Conservation (phyloP, 768 basidiomycete species). For the Pisolithus sp. region DNA sequence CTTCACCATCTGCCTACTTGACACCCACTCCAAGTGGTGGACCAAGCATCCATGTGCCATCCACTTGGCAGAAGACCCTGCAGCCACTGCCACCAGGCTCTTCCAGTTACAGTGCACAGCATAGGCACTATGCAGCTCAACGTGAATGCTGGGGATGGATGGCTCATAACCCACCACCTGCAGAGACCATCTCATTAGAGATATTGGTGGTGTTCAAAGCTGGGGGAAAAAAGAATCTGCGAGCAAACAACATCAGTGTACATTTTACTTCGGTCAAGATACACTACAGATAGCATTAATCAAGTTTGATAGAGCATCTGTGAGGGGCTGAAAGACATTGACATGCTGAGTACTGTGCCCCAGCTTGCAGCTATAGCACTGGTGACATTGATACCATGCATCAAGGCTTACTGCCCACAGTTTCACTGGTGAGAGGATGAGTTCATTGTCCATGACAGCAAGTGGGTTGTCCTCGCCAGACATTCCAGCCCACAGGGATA, state of each 20-base stretch:
- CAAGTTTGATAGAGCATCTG: conserved; percentile 2
- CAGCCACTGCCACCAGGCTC: neutral
- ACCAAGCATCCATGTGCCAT: too few species aligned
- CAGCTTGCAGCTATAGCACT: neutral
- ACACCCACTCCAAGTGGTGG: neutral
- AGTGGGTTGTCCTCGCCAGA: conserved; percentile 4
- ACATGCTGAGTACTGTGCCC: neutral
- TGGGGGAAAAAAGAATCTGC: neutral
- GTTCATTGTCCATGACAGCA: conserved; percentile 4
- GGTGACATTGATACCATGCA: neutral
- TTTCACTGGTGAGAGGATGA: conserved; percentile 2
- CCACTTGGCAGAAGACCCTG: neutral
- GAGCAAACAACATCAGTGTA: neutral
- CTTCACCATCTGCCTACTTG: too few species aligned
- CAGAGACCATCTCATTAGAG: conserved; percentile 2
- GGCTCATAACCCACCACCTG: neutral
- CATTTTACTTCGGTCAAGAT: neutral
- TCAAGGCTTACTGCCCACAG: neutral
- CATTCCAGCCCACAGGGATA: neutral
- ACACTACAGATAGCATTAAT: neutral
- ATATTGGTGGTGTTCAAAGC: neutral
- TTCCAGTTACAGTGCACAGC: neutral
- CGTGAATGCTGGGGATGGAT: neutral
- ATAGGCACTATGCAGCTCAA: neutral
- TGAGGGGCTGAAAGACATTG: conserved; percentile 1